A percentile compares a stretch with the other conserved stretches of the same genome.
phyloP scores from a whole-genome alignment of 177 flowering plant genomes.

The Vitis hybrid region DNA sequence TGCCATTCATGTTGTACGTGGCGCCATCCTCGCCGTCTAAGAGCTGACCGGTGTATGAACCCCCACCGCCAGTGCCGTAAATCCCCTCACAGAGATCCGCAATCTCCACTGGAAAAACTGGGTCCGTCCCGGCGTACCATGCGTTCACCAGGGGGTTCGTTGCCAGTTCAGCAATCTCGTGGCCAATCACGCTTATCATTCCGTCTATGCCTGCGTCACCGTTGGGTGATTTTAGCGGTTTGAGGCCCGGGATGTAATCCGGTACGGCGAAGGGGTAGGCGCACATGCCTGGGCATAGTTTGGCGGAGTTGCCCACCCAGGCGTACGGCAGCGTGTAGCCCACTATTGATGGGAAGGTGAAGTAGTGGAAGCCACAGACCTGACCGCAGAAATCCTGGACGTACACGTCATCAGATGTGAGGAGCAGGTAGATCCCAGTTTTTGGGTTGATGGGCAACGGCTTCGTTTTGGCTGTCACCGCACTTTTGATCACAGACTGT shows the following conservation, averaged over 20 bases:
- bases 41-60: conserved; percentile 89
- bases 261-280: conserved; percentile 97
- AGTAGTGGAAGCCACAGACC: conserved; percentile 94
- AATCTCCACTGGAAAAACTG: conserved; percentile 74
- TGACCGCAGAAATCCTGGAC: conserved; percentile 84
- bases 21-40: conserved; percentile 60
- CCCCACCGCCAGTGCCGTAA: conserved; percentile 95
- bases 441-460: conserved; percentile 73
- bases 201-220: conserved; percentile 89
- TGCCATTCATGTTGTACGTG: conserved; percentile 87
- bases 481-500: conserved; percentile 72
- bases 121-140: conserved; percentile 94
- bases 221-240: conserved; percentile 73
- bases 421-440: conserved; percentile 68
- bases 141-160: conserved; percentile 93
- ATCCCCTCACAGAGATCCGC: conserved; percentile 97
- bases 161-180: conserved; percentile 92
- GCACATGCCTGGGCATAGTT: conserved; percentile 74
- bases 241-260: conserved; percentile 57
- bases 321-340: conserved; percentile 96
- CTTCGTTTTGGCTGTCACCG: conserved; percentile 53
- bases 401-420: conserved; percentile 77
- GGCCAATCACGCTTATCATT: conserved; percentile 90
- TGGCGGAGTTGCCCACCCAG: conserved; percentile 89
- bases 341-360: conserved; percentile 94